Percentiles rank a stretch among this genome's conserved stretches.
These are phyloP conservation scores for Gamsiella multidivaricata DNA, from an alignment of 192 early-diverging fungal species.

Conservation along the genomic window DNA sequence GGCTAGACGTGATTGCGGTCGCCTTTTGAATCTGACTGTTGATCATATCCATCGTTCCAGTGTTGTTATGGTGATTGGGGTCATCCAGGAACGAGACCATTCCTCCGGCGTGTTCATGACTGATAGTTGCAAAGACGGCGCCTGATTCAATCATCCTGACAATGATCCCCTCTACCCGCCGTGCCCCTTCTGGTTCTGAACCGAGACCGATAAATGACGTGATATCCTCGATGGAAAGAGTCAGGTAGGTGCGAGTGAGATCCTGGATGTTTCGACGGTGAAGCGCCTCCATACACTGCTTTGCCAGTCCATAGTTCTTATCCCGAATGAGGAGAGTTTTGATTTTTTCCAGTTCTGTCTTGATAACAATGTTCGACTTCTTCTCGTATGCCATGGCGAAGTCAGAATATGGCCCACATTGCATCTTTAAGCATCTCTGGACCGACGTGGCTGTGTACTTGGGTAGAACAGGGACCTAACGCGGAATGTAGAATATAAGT, in stretches of 20 bases:
- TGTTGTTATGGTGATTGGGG: conserved; percentile 59
- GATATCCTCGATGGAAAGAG: conserved; percentile 78
- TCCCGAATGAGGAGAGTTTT: conserved; percentile 55
- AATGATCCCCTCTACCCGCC: conserved; percentile 65
- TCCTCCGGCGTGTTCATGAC: conserved; percentile 55
- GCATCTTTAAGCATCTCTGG: conserved; percentile 54
- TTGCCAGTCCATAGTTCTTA: conserved; percentile 73
- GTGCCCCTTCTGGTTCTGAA: conserved; percentile 41
- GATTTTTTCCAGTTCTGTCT: conserved; percentile 56
- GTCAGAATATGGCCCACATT: conserved; percentile 62
- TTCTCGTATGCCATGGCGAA: conserved; percentile 71
- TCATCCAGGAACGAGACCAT: conserved; percentile 82
- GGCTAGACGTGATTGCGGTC: conserved; percentile 31
- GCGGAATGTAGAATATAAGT: not conserved
- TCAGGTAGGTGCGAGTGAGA: conserved; percentile 82
- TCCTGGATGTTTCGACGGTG: conserved; percentile 72
- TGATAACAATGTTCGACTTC: conserved; percentile 53
- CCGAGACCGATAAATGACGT: conserved; percentile 63
- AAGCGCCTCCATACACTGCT: conserved; percentile 57
- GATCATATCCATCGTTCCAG: conserved; percentile 56
- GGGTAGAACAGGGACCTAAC: conserved; percentile 56
- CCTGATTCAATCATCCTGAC: conserved; percentile 69
- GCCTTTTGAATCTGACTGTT: conserved; percentile 59
- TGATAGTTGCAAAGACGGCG: conserved; percentile 62
- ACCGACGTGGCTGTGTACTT: conserved; percentile 65